Percentiles rank a stretch among this genome's conserved stretches.
Conservation (phyloP, 2,329 filamentous ascomycete genomes). For the Pseudocercospora ulei region DNA sequence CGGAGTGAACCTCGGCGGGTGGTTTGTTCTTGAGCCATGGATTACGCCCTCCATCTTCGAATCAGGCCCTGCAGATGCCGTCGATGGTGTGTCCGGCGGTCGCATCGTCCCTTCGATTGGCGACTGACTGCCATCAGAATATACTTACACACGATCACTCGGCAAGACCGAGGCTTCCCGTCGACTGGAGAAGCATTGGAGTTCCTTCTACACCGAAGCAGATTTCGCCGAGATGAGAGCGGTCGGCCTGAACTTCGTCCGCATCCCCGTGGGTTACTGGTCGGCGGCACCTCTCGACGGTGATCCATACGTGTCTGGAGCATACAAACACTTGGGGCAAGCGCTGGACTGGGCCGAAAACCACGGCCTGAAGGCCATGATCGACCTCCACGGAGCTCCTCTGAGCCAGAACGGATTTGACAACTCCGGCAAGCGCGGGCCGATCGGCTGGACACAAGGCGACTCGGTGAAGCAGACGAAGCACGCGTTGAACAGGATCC, state of each 20-base stretch:
- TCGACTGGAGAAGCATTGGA: conserved; percentile 39
- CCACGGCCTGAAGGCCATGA: conserved; percentile 53
- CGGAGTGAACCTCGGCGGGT: conserved; percentile 56
- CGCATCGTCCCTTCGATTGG: too few species aligned
- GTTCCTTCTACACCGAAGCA: conserved; percentile 35
- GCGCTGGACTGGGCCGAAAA: conserved; percentile 47
- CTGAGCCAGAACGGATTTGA: conserved; percentile 59
- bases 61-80: conserved; percentile 39
- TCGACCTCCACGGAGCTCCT: conserved; percentile 58
- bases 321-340: conserved; percentile 41
- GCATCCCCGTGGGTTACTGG: conserved; percentile 49
- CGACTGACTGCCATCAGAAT: conserved; percentile 20
- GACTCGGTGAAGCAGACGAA: conserved; percentile 38
- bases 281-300: conserved; percentile 46
- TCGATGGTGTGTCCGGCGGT: conserved; percentile 40
- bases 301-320: conserved; percentile 42
- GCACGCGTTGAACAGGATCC: conserved; percentile 41
- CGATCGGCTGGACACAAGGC: conserved; percentile 41
- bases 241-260: conserved; percentile 37
- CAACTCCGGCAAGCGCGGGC: conserved; percentile 50
- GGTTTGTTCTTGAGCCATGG: conserved; percentile 56
- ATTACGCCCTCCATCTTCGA: conserved; percentile 55
- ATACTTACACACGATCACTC: conserved; percentile 36
- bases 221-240: conserved; percentile 38
- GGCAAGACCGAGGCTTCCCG: conserved; percentile 37